Evolutionary conservation across 441 rosid genomes (phyloP), one percentile per base, ranked within the genome.

Genomic region (Erysimum cheiri): DNA sequence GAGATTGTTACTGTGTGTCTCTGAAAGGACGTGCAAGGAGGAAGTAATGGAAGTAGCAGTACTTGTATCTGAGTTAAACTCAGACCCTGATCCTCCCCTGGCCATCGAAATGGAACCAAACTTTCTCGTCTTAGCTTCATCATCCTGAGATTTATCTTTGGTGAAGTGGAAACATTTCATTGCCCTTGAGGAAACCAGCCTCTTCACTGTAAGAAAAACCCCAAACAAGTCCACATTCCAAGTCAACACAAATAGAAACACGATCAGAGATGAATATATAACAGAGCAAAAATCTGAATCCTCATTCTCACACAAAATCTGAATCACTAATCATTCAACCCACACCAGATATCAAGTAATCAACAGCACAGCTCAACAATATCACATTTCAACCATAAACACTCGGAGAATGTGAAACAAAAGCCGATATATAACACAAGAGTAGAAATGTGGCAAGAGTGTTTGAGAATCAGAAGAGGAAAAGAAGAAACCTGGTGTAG

Each of bases 161-260:
- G 24, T 67, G 49, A 85, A 83, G 76, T 82, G 63, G 67, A 89
- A 83, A 53, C 97, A 93, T 82, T 82, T 87, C 97, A 91, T 89
- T 39, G 73, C 82, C 70, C 24, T 69, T 66, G 54, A 55, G 3
- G 68, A 69, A 58, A 69, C 81, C 67, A 55, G 26, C 39, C 76
- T 32, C 83, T 35, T 71, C 60, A 77, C 85, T 83, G 73, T 80
- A 22, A 22, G 24, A 22, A 22, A 22, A 22, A 22, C 24, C 24
- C 35, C 15, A 13, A 43, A 4, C 57, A 63, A 52, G 66, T 59
- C 62, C 63, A 43, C 32, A 53, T 54, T 49, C 36, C 28, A 6
- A 39, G 39, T 36, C 50, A 26, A 69, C 15, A 53, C 24, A 28
- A 10, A 24, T 3, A 28, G 1, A 52, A 48, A 26, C 74, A 63